phyloP scores from a whole-genome alignment of 2,329 filamentous ascomycete genomes.

The Sordariomycetes sp. region DNA sequence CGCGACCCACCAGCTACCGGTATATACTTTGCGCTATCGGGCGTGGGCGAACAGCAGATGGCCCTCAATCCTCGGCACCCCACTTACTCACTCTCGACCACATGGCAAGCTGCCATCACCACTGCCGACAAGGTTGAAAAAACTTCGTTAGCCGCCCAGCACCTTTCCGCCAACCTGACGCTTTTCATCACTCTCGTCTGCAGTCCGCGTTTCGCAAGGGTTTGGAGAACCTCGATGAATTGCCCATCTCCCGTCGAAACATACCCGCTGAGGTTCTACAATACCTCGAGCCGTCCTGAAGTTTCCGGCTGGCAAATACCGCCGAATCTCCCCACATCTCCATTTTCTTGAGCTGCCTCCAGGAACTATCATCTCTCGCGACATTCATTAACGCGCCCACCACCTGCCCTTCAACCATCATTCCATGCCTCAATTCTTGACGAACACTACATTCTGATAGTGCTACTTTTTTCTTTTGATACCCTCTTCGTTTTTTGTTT shows the following conservation, averaged over 20 bases:
- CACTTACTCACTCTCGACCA: constrained; percentile 4
- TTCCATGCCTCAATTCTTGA: neutral
- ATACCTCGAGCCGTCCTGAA: neutral
- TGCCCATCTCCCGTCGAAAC: neutral
- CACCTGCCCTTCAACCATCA: neutral
- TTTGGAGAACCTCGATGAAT: neutral
- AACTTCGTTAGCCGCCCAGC: neutral
- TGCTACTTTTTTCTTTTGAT: neutral
- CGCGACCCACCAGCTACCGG: neutral
- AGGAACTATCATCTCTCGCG: constrained; percentile 19
- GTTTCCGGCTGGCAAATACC: constrained; percentile 5
- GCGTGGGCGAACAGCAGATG: neutral
- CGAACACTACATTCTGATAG: neutral
- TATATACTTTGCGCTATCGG: neutral
- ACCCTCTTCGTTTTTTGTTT: neutral
- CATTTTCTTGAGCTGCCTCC: constrained; percentile 21
- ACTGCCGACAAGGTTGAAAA: neutral
- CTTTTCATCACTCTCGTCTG: neutral
- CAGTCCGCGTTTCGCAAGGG: neutral
- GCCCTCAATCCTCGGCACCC: constrained; percentile 3
- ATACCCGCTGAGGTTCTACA: neutral
- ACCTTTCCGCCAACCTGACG: neutral
- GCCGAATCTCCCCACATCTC: constrained; percentile 10
- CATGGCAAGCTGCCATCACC: constrained; percentile 4
- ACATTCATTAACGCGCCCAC: neutral